These are phyloP conservation scores for Kokia cookei DNA, from an alignment of 441 rosid genomes.

Conservation along the genomic window DNA sequence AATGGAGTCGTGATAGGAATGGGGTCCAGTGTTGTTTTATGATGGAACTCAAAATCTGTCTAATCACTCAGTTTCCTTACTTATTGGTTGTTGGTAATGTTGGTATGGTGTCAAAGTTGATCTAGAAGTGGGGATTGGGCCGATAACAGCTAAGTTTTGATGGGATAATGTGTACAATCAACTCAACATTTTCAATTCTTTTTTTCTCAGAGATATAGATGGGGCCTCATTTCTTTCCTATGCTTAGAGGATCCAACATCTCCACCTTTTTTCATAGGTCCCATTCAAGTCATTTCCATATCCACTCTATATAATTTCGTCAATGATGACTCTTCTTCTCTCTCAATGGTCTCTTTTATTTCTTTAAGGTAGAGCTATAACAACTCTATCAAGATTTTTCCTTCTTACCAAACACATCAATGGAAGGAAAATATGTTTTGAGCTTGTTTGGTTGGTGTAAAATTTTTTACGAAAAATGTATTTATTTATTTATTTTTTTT, in stretches of 20 bases:
- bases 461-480: too few relatives aligned
- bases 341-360: too few relatives aligned
- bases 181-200: neutral
- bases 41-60: neutral
- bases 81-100: neutral
- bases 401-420: too few relatives aligned
- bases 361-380: too few relatives aligned
- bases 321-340: too few relatives aligned
- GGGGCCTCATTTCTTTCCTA: too few relatives aligned
- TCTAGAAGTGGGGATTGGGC: neutral
- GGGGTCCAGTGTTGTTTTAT: neutral
- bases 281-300: neutral
- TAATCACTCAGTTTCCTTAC: neutral
- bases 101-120: neutral
- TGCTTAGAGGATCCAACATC: neutral
- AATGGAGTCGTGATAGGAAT: neutral
- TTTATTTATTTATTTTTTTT: too few relatives aligned
- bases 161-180: neutral
- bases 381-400: too few relatives aligned
- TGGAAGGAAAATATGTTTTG: too few relatives aligned
- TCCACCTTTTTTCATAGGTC: neutral
- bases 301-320: neutral
- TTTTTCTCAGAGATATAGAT: too few relatives aligned
- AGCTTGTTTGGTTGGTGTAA: too few relatives aligned
- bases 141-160: neutral